A percentile compares a stretch with the other conserved stretches of the same genome.
Evolutionary conservation across 164 flowering plant genomes (phyloP).

Genomic region (Umbilicus rupestris): DNA sequence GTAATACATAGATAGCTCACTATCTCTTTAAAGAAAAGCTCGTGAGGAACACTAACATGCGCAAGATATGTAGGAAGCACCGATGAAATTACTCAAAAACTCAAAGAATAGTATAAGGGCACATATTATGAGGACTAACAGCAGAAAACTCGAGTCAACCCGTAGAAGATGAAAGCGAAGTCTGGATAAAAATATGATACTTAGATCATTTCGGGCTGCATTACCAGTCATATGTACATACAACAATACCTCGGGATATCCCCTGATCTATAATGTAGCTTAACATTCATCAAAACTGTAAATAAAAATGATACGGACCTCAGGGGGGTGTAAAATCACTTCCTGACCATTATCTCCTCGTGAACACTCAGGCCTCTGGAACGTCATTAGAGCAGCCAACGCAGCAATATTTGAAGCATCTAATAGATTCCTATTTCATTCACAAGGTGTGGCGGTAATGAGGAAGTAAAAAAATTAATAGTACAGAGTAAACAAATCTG

Average conservation of each 20-base stretch:
- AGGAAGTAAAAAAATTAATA: neutral
- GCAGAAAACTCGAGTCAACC: no score
- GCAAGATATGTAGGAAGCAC: neutral
- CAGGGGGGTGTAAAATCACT: conserved; percentile 78
- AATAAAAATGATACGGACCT: conserved; percentile 35
- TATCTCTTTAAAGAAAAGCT: neutral
- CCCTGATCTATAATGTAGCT: neutral
- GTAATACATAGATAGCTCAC: neutral
- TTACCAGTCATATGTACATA: neutral
- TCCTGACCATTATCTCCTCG: conserved; percentile 81
- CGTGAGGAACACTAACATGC: neutral
- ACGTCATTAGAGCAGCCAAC: conserved; percentile 79
- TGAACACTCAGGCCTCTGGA: conserved; percentile 87
- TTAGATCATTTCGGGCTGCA: neutral
- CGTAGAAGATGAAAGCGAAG: no score
- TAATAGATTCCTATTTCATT: conserved; percentile 65
- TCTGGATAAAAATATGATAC: neutral
- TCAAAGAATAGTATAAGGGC: neutral
- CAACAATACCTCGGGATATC: neutral
- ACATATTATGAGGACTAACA: neutral
- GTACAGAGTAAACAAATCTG: neutral
- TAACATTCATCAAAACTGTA: neutral
- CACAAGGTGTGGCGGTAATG: neutral
- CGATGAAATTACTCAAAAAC: neutral
- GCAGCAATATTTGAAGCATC: conserved; percentile 99